Percentiles rank a stretch among this genome's conserved stretches.
Evolutionary conservation across 2,329 filamentous ascomycete genomes (phyloP).

Genomic region (Didymella glomerata): DNA sequence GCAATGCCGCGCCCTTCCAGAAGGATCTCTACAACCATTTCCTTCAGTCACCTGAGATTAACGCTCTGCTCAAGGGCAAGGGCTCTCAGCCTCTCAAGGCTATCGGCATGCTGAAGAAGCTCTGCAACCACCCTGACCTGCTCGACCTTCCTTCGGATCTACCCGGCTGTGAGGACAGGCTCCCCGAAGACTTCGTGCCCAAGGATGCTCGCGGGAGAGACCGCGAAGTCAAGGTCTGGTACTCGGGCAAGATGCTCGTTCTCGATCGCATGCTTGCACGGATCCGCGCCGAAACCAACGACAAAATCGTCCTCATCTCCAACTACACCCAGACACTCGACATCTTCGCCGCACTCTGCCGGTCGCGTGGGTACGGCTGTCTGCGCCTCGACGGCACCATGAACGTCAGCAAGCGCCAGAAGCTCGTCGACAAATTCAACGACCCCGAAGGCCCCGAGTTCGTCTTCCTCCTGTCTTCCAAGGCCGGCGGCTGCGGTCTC

Average conservation of each 20-base stretch:
- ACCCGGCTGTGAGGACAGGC: slow-evolving; percentile 82
- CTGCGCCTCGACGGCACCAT: slow-evolving; percentile 95
- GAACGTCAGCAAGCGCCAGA: slow-evolving; percentile 96
- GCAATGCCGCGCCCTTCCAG: slow-evolving; percentile 92
- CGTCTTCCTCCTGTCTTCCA: slow-evolving; percentile 94
- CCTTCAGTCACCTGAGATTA: slow-evolving; percentile 93
- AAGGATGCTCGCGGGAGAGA: slow-evolving; percentile 89
- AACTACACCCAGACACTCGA: slow-evolving; percentile 98
- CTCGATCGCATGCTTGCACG: slow-evolving; percentile 97
- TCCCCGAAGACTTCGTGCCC: slow-evolving; percentile 85
- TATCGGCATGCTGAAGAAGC: slow-evolving; percentile 95
- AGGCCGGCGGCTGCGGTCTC: slow-evolving; percentile 94
- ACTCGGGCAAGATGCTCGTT: slow-evolving; percentile 97
- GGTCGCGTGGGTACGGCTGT: slow-evolving; percentile 81
- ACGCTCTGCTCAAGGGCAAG: slow-evolving; percentile 88
- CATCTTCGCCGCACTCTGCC: slow-evolving; percentile 90
- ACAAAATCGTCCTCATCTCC: slow-evolving; percentile 98
- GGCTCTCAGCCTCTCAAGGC: slow-evolving; percentile 96
- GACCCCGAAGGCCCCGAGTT: slow-evolving; percentile 90
- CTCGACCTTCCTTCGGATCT: slow-evolving; percentile 84
- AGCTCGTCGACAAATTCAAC: slow-evolving; percentile 97
- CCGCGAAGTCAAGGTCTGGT: slow-evolving; percentile 92
- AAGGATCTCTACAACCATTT: slow-evolving; percentile 95
- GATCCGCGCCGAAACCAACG: slow-evolving; percentile 94
- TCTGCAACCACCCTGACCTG: slow-evolving; percentile 97